A percentile compares a stretch with the other conserved stretches of the same genome.
Evolutionary conservation across 805 yeast species (phyloP).

Genomic region (Starmerella riodocensis): DNA sequence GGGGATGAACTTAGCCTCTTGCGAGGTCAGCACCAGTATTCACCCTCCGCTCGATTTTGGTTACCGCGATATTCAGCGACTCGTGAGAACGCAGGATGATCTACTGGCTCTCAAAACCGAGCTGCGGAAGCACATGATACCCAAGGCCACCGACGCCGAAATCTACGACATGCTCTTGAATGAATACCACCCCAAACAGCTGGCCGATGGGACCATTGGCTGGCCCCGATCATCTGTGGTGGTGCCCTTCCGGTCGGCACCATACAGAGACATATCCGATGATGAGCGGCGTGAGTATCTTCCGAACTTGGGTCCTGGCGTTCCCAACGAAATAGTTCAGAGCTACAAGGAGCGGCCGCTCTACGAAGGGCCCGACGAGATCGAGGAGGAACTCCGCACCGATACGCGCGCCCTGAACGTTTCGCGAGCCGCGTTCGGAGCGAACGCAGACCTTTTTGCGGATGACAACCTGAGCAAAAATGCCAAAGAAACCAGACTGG

Average conservation of each 20-base stretch:
- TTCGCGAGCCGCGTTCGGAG: conserved; percentile 24
- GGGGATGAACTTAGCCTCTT: background rate
- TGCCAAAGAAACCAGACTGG: conserved; percentile 90
- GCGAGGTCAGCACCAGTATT: background rate
- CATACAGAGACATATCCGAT: conserved; percentile 1
- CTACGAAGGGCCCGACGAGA: conserved; percentile 26
- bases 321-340: conserved; percentile 12
- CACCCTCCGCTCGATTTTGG: background rate
- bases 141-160: background rate
- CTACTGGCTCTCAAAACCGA: background rate
- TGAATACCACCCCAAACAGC: background rate
- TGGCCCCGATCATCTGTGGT: conserved; percentile 3
- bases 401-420: conserved; percentile 81
- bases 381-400: conserved; percentile 77
- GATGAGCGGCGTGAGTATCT: conserved; percentile 10
- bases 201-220: background rate
- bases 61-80: background rate
- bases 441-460: conserved; percentile 57
- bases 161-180: background rate
- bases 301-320: conserved; percentile 2
- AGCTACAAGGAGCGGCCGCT: conserved; percentile 9
- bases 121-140: background rate
- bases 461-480: conserved; percentile 80
- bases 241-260: conserved; percentile 7
- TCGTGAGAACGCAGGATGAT: conserved; percentile 3